Base-by-base conservation (phyloP, 2,329 filamentous ascomycete genomes). In the Talaromyces sp. region DNA sequence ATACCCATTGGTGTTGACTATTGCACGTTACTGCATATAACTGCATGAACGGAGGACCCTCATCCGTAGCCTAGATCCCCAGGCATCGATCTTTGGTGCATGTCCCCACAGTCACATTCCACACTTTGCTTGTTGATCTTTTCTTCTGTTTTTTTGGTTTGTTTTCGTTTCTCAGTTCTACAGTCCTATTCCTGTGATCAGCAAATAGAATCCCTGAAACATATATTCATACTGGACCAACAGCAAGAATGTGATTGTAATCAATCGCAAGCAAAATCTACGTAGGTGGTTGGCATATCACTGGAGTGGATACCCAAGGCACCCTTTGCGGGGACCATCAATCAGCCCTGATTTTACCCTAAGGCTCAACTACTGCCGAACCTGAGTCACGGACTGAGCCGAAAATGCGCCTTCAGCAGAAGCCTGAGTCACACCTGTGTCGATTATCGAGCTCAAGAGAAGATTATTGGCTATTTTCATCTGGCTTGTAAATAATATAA, bases 281-380 rank as follows among this genome's bases (percentile, higher is more conserved):
- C 40, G 5, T 37, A n/a, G 35, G 37, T 39, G 37, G 37, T 39
- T 16, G 14, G 14, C 35, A 39, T n/a, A 40, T 8, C n/a, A 40
- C 25, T n/a, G 2, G 21, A 33, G 48, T 46, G 46, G 40, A 31
- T 23, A 16, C 58, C 21, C 57, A 60, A 60, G 58, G 58, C 58
- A 40, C n/a, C 44, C 33, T 60, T 60, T 60, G 44, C 28, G 42
- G 42, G 42, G 57, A 50, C 57, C 33, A 18, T 44, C 55, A n/a
- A 25, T 50, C 8, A 60, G 44, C 58, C 58, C 44, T 60, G 48
- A 35, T 11, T n/a, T 54, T 54, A 58, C 39, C 56, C 40, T 58
- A 60, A 60, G 58, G 31, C 58, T 50, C 56, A 58, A 46, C 42
- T 23, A 40, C 28, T 48, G 37, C 31, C 44, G 44, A 59, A 37